Evolutionary conservation across 2,329 filamentous ascomycete genomes (phyloP).

Genomic region (Beauveria australis): DNA sequence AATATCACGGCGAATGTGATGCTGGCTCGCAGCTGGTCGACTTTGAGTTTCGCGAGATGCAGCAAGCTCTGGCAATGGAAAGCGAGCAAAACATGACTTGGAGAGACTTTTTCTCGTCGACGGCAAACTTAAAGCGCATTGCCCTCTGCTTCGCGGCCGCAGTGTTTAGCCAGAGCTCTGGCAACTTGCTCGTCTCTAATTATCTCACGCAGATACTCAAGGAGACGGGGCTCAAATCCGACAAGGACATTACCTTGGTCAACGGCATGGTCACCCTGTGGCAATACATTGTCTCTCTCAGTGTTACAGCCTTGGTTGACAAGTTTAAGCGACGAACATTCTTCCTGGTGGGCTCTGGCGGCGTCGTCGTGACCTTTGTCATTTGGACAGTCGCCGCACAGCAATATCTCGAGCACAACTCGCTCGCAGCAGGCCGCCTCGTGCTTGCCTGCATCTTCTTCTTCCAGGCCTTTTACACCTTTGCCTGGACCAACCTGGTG

Average conservation of each 20-base stretch:
- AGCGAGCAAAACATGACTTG: conserved; percentile 33
- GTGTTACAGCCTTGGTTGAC: conserved; percentile 28
- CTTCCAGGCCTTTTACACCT: conserved; percentile 33
- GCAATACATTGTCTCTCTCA: conserved; percentile 33
- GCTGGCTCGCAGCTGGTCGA: conserved; percentile 34
- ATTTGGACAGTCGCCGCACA: conserved; percentile 32
- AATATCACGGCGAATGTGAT: conserved; percentile 43
- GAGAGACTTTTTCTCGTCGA: conserved; percentile 32
- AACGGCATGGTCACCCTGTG: conserved; percentile 34
- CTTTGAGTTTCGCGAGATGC: conserved; percentile 42
- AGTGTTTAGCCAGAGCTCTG: conserved; percentile 32
- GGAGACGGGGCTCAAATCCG: conserved; percentile 28
- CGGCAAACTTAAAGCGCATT: conserved; percentile 31
- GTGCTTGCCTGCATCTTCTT: conserved; percentile 35
- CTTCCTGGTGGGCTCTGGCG: conserved; percentile 30
- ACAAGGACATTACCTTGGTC: conserved; percentile 32
- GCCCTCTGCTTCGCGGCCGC: conserved; percentile 32
- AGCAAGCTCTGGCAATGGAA: conserved; percentile 36
- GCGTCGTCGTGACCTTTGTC: conserved; percentile 30
- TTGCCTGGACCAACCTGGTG: conserved; percentile 35
- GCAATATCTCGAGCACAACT: conserved; percentile 26
- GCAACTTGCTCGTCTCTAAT: conserved; percentile 34
- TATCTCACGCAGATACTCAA: conserved; percentile 32
- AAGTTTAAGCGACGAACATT: conserved; percentile 29
- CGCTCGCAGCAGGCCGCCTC: conserved; percentile 23